Base-by-base conservation (phyloP, 2,329 filamentous ascomycete species). In the Leptosphaerulina australis region DNA sequence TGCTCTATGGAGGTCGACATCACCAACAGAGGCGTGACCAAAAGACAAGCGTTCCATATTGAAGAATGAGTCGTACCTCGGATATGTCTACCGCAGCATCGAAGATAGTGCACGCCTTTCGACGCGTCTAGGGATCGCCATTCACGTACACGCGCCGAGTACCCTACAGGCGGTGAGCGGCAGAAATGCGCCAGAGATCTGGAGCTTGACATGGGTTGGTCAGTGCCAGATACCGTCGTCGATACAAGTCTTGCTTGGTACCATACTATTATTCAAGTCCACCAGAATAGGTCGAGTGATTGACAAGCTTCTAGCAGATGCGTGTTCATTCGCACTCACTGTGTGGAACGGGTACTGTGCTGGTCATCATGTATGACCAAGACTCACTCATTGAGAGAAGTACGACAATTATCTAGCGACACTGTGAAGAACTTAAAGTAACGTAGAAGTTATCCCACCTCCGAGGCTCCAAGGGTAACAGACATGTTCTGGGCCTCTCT, bases 1-100 rank as follows among this genome's bases (percentile, higher is more conserved):
- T 46, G 60, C 52, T 31, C 28, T 5, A 53, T 50, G 38, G 53
- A 63, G 55, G 59, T 58, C 59, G 56, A 59, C 59, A 60, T 56
- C 44, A 56, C 33, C 39, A n/a, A 51, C 55, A 50, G 48, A 49
- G 40, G 51, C 56, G 53, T 38, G 39, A 52, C 41, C 52, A 35
- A 53, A 36, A 53, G 41, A 40, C 53, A 38, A 44, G 29, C 38
- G n/a, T 26, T 24, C 43, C 37, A 39, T 29, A 38, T 21, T 35
- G 44, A 56, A 33, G 34, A 48, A 37, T 24, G 4, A 18, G 29
- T 25, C 15, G 46, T 36, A 43, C 50, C 50, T 60, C 50, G 49
- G 56, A 30, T 43, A 54, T 48, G 29, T 26, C 10, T 18, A 30
- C 18, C 1, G 24, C 24, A 14, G 24, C 28, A 35, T 9, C 8